phyloP scores from a whole-genome alignment of 192 early-diverging fungal species.

The Umbelopsis vinacea region DNA sequence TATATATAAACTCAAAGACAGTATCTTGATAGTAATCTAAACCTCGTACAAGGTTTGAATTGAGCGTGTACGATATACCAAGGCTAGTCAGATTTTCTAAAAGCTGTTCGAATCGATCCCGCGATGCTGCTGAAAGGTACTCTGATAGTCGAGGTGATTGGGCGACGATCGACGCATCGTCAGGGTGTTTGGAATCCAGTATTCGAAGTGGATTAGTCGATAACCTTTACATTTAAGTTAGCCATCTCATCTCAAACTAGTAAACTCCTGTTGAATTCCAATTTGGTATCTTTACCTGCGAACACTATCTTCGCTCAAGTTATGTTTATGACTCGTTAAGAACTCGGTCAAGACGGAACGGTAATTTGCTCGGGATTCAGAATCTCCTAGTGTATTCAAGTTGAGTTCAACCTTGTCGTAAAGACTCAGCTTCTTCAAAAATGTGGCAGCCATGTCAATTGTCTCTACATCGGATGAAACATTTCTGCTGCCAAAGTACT shows the following conservation, averaged over 20 bases:
- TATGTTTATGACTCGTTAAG: constrained; percentile 35
- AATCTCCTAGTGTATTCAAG: constrained; percentile 50
- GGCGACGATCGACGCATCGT: constrained; percentile 47
- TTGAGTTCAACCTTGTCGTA: constrained; percentile 41
- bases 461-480: constrained; percentile 63
- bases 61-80: constrained; percentile 54
- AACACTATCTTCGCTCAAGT: constrained; percentile 57
- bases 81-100: constrained; percentile 44
- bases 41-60: constrained; percentile 62
- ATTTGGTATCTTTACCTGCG: constrained; percentile 34
- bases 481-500: constrained; percentile 56
- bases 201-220: constrained; percentile 65
- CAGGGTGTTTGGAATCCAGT: constrained; percentile 63
- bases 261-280: background rate
- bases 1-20: constrained; percentile 64
- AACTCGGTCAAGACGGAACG: constrained; percentile 50
- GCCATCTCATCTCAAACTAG: background rate
- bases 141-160: constrained; percentile 48
- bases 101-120: constrained; percentile 53
- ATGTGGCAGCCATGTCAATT: constrained; percentile 55
- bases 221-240: constrained; percentile 37
- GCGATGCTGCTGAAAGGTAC: constrained; percentile 45
- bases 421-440: constrained; percentile 48
- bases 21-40: constrained; percentile 76
- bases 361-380: constrained; percentile 45